Evolutionary conservation across 2,329 filamentous ascomycete genomes (phyloP).

Genomic region (Hirsutella minnesotensis): DNA sequence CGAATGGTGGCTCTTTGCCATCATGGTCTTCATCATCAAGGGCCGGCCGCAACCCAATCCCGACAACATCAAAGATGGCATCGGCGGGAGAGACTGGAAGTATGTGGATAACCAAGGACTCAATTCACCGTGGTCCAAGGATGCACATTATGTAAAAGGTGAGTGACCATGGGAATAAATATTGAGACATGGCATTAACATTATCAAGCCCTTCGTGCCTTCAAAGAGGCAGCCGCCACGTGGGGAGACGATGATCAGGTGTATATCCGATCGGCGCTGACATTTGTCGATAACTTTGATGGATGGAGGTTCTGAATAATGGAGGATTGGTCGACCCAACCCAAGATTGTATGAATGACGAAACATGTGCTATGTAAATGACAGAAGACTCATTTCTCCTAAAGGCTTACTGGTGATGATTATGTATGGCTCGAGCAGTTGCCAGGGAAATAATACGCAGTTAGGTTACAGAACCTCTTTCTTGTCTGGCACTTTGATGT

Average conservation of each 20-base stretch:
- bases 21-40: conserved; percentile 67
- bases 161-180: conserved; percentile 6
- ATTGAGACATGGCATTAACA: background rate
- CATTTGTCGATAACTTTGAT: conserved; percentile 61
- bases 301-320: conserved; percentile 42
- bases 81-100: conserved; percentile 61
- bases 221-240: conserved; percentile 61
- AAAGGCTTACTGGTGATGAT: no score
- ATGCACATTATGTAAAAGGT: conserved; percentile 82
- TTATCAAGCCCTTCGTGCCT: conserved; percentile 52
- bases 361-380: background rate
- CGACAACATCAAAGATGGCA: conserved; percentile 47
- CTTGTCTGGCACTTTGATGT: no score
- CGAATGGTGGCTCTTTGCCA: conserved; percentile 80
- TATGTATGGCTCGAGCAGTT: no score
- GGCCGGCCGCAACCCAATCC: conserved; percentile 60
- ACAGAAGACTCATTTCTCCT: background rate
- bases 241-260: conserved; percentile 59
- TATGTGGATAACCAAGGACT: conserved; percentile 64
- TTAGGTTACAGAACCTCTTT: no score
- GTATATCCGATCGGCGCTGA: conserved; percentile 57
- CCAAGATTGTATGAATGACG: no score
- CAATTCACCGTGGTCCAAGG: conserved; percentile 52
- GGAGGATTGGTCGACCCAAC: background rate
- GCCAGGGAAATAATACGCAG: no score